Conservation (phyloP, 352 stramenopile genomes). For the Pythium graminicola region DNA sequence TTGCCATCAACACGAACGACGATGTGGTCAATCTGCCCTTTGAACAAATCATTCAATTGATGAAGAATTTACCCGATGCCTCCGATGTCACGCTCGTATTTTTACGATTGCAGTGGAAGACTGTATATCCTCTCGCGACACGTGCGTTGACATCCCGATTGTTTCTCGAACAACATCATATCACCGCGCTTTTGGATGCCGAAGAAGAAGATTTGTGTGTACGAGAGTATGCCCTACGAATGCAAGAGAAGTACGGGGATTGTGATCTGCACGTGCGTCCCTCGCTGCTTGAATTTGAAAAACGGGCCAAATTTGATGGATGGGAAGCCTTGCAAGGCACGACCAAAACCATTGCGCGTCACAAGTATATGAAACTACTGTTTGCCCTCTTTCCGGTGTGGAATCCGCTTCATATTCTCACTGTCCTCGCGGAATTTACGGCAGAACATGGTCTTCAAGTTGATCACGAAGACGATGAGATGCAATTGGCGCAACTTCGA, state of each 20-base stretch:
- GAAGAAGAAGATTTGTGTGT: constrained; percentile 56
- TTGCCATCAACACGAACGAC: constrained; percentile 52
- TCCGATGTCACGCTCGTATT: constrained; percentile 45
- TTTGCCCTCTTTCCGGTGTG: constrained; percentile 65
- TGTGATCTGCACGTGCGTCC: constrained; percentile 47
- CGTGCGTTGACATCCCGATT: constrained; percentile 37
- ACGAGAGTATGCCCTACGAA: constrained; percentile 70
- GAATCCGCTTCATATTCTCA: constrained; percentile 52
- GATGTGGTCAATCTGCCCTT: constrained; percentile 59
- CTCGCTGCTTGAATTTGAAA: constrained; percentile 61
- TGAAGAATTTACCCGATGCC: constrained; percentile 53
- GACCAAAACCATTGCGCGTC: constrained; percentile 28
- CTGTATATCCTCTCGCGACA: constrained; percentile 43
- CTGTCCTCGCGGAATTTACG: constrained; percentile 37
- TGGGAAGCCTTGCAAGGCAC: constrained; percentile 65
- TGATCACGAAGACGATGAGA: constrained; percentile 22
- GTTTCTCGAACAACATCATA: constrained; percentile 44
- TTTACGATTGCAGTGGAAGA: constrained; percentile 50
- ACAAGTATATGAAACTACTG: constrained; percentile 79
- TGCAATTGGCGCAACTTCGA: constrained; percentile 16
- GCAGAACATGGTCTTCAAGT: constrained; percentile 14
- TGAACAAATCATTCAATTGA: constrained; percentile 51
- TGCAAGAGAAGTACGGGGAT: constrained; percentile 69
- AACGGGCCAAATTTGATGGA: constrained; percentile 66
- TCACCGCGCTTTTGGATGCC: constrained; percentile 39